These are phyloP conservation scores for Stemphylium beticola DNA, from an alignment of 2,329 filamentous ascomycete genomes.

Conservation along the genomic window DNA sequence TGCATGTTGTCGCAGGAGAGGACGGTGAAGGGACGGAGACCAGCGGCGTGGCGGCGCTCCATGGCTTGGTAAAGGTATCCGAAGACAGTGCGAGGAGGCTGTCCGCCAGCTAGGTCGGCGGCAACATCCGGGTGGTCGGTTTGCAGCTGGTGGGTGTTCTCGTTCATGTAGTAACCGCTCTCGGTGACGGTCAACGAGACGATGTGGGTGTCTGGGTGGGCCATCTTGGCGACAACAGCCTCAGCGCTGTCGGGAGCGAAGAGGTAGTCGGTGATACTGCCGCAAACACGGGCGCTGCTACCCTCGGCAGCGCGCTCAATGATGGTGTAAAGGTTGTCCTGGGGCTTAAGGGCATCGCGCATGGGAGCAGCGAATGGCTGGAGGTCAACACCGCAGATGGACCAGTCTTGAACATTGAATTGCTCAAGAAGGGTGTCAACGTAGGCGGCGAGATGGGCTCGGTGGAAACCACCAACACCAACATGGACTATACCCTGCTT, in stretches of 20 bases:
- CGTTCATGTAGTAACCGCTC: conserved; percentile 40
- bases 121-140: conserved; percentile 35
- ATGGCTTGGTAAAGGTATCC: conserved; percentile 36
- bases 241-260: conserved; percentile 37
- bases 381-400: conserved; percentile 37
- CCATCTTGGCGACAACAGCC: conserved; percentile 40
- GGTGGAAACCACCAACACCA: conserved; percentile 38
- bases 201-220: conserved; percentile 37
- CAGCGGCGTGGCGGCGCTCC: conserved; percentile 32
- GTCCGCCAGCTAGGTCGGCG: conserved; percentile 29
- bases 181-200: conserved; percentile 40
- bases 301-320: conserved; percentile 34
- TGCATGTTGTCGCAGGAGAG: conserved; percentile 42
- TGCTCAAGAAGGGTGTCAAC: conserved; percentile 37
- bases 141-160: conserved; percentile 38
- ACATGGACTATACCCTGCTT: conserved; percentile 41
- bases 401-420: conserved; percentile 34
- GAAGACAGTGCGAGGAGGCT: conserved; percentile 34
- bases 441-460: conserved; percentile 37
- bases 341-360: conserved; percentile 30
- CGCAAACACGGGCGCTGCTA: conserved; percentile 31
- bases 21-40: conserved; percentile 36
- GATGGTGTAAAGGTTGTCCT: conserved; percentile 39
- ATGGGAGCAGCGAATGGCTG: conserved; percentile 37
- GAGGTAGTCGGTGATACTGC: conserved; percentile 38